Evolutionary conservation across 148 eudicot species (phyloP), one percentile per base, ranked within the genome.

Genomic region (Rhododendron ferrugineum): DNA sequence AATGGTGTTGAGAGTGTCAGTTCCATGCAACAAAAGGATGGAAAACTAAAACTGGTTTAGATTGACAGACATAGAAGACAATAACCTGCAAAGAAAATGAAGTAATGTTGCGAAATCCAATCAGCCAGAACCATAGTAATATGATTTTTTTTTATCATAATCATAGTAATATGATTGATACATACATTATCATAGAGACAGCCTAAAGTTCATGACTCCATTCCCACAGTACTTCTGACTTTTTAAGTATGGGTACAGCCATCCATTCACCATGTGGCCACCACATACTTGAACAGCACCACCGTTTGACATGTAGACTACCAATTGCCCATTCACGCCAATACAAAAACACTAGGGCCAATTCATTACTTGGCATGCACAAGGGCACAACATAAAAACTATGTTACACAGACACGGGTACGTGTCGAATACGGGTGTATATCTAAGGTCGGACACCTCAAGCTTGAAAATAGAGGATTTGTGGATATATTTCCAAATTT

Each of bases 21-120:
- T 40, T 23, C 73, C 81, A 78, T 80, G 62, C 47, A 82, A 81
- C 44, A 22, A 82, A 68, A 60, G 73, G 28, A 81, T 11, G 15
- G 32, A 83, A 52, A 36, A 56, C 11, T 68, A 6, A 44, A 42
- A 14, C 60, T 11, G 16, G 56, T 49, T 32, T 52, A 78, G 70
- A 54, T 52, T 37, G 11, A 58, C 36, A 37, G 52, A 74, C 47
- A 54, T 73, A 18, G 13, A 46, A 30, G 56, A 60, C 77, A 82
- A 18, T 30, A 20, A 49, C 42, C 26, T 16, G 60, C 82, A 60
- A 26, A 3, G 52, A 79, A 79, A 40, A 58, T 36, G 15, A 20
- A 72, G 64, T 34, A 70, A 47, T 34, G 60, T 72, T 18, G 64
- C 5, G 28, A 32, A 47, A 54, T 72, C 47, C 37, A 47, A 83